Base-by-base conservation (phyloP, 164 flowering plant genomes). In the Euptelea pleiosperma region DNA sequence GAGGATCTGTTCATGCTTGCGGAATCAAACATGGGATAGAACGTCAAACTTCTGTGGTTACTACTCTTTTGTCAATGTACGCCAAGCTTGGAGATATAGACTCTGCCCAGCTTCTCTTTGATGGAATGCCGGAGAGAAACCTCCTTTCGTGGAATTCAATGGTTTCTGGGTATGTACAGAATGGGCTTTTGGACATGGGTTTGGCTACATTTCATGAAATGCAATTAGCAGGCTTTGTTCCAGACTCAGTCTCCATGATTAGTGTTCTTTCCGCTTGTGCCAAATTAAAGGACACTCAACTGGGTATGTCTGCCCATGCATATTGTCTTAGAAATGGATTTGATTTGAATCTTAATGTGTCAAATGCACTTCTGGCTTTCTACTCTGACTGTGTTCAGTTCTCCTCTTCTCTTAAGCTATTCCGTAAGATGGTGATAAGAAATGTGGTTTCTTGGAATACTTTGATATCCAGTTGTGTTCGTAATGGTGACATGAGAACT, bases 401-500 rank as follows among this genome's bases (percentile, higher is more conserved):
- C 1, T 29, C 65, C 53, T 52, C 56, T 34, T 52, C 73, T 25
- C 54, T 71, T 58, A 66, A 65, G 58, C 51, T 84, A 19, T 82
- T 85, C 26, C 12, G 57, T 24, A 60, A 12, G n/a, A 81, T 79
- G 78, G n/a, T 35, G 1, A 15, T 7, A 9, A 73, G 68, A 55
- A 69, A 75, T 72, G 47, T 58, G 28, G 55, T 82, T 48, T 77
- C 90, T 18, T 84, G 87, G 87, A 78, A 82, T 57, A 77, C 79
- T 11, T 31, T 85, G 66, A 74, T 82, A 63, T 70, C 84, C 19
- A 70, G 79, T 30, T 73, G 66, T 67, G 68, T 76, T 33, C 70
- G 54, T 47, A 55, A 52, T 44, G 75, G 79, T 40, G 71, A 73
- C 39, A 48, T 24, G 33, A 39, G 53, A 50, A 53, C 9, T 26